A percentile compares a stretch with the other conserved stretches of the same genome.
phyloP scores from a whole-genome alignment of 768 basidiomycete species.

The Sutorius australiensis region DNA sequence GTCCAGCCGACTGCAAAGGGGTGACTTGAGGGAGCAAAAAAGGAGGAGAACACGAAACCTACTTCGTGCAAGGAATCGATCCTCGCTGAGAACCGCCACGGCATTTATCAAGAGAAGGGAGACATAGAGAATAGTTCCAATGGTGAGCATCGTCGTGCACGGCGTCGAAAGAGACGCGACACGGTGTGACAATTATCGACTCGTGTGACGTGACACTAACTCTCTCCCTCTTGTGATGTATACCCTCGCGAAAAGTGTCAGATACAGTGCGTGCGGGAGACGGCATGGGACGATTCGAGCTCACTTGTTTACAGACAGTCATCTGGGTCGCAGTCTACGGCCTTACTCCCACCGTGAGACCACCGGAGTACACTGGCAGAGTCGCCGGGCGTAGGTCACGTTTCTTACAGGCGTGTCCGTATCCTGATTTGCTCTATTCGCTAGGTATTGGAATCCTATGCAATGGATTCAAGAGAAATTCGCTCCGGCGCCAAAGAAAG shows the following conservation, averaged over 20 bases:
- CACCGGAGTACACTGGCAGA: constrained; percentile 32
- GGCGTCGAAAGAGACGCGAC: constrained; percentile 2
- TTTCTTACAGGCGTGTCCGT: not conserved
- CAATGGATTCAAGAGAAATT: constrained; percentile 64
- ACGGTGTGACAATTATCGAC: constrained; percentile 14
- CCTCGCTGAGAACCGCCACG: constrained; percentile 92
- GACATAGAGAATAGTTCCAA: constrained; percentile 81
- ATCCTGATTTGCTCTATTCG: constrained; percentile 11
- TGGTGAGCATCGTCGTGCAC: constrained; percentile 44
- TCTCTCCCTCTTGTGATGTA: constrained; percentile 25
- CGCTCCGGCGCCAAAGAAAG: constrained; percentile 42
- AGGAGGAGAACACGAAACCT: constrained; percentile 31
- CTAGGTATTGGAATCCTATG: constrained; percentile 55
- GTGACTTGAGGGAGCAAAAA: constrained; percentile 14
- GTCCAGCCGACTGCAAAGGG: constrained; percentile 80
- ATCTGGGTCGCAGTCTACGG: constrained; percentile 10
- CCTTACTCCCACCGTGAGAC: constrained; percentile 3
- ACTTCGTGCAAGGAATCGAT: constrained; percentile 93
- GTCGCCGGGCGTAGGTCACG: constrained; percentile 44
- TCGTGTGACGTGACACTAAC: constrained; percentile 22
- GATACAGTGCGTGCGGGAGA: constrained; percentile 21
- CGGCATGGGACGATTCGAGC: not conserved
- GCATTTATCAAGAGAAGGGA: constrained; percentile 88
- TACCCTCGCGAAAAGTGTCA: constrained; percentile 21
- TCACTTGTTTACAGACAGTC: constrained; percentile 12